Conservation (phyloP, 192 early-diverging fungal species). For the Phycomyces blakesleeanus region DNA sequence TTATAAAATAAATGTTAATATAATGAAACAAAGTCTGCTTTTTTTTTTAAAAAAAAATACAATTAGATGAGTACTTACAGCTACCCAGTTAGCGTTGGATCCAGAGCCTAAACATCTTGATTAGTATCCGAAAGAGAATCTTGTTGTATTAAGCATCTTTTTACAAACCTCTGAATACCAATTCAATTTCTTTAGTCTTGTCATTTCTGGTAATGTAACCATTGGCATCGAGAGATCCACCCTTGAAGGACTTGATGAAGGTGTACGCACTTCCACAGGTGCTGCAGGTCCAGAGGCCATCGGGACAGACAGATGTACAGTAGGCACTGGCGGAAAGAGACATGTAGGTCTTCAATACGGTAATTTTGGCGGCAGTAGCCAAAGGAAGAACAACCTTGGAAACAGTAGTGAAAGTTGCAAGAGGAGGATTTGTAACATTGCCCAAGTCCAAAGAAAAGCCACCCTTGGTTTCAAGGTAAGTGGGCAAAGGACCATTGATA, state of each 20-base stretch:
- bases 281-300: neutral
- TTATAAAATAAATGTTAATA: neutral
- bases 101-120: neutral
- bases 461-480: neutral
- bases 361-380: neutral
- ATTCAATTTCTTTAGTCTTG: neutral
- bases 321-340: constrained; percentile 1
- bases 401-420: neutral
- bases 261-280: constrained; percentile 3
- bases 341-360: neutral
- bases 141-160: no score
- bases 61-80: neutral
- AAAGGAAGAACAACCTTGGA: neutral
- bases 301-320: neutral
- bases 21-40: no score
- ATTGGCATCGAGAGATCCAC: neutral
- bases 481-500: no score
- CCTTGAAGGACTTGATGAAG: constrained; percentile 3
- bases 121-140: neutral
- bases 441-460: neutral
- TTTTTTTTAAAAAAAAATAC: no score
- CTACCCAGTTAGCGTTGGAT: constrained; percentile 1
- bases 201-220: constrained; percentile 13
- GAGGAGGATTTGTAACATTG: neutral
- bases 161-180: constrained; percentile 8